Evolutionary conservation across 2,329 filamentous ascomycete species (phyloP).

Genomic region (Tolypocladium album): DNA sequence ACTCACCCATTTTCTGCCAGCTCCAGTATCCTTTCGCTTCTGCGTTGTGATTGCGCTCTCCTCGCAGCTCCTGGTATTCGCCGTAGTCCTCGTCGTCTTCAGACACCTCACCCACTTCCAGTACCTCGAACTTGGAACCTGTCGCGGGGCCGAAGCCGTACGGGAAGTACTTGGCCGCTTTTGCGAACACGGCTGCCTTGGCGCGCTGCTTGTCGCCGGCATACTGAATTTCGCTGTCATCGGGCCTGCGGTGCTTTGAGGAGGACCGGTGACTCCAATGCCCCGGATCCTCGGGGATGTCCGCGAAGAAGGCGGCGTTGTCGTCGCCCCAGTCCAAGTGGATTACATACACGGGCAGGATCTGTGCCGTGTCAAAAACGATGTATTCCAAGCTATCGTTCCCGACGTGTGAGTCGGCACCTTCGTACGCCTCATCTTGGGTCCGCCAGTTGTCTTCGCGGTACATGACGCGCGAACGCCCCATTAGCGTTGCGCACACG

Average conservation of each 20-base stretch:
- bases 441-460: slow-evolving; percentile 15
- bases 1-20: slow-evolving; percentile 4
- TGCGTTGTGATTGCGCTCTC: neutral
- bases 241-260: neutral
- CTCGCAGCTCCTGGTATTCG: slow-evolving; percentile 21
- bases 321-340: slow-evolving; percentile 28
- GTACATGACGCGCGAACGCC: slow-evolving; percentile 19
- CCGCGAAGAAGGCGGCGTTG: neutral
- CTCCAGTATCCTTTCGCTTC: slow-evolving; percentile 5
- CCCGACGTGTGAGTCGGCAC: slow-evolving; percentile 25
- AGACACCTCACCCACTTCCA: slow-evolving; percentile 30
- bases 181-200: slow-evolving; percentile 20
- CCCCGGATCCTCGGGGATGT: slow-evolving; percentile 1
- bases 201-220: slow-evolving; percentile 24
- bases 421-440: neutral
- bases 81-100: slow-evolving; percentile 32
- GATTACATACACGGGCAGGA: slow-evolving; percentile 33
- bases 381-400: slow-evolving; percentile 28
- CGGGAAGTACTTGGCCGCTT: slow-evolving; percentile 34
- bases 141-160: slow-evolving; percentile 33
- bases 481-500: slow-evolving; percentile 36
- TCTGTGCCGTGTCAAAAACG: slow-evolving; percentile 29
- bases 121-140: slow-evolving; percentile 30
- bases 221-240: neutral
- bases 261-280: neutral